Evolutionary conservation across 2,329 filamentous ascomycete genomes (phyloP).

Genomic region (Onygenales sp.): DNA sequence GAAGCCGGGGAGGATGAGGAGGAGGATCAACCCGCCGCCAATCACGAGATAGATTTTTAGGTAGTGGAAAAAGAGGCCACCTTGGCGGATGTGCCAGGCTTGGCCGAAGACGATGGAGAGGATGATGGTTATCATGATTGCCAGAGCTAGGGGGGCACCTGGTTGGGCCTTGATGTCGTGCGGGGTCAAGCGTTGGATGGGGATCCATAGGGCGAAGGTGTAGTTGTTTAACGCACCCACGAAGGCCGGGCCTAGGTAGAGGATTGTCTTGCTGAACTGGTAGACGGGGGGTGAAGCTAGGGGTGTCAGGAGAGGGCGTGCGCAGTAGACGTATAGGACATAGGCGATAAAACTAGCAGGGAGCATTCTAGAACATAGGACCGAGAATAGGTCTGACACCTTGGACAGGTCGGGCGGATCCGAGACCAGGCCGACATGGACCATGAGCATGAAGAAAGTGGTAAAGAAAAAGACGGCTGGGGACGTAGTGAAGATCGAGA

Average conservation of each 20-base stretch:
- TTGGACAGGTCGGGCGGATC: conserved; percentile 66
- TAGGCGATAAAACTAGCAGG: conserved; percentile 81
- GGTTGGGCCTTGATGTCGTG: conserved; percentile 85
- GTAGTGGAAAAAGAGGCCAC: conserved; percentile 69
- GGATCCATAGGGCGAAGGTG: conserved; percentile 79
- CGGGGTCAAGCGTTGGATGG: conserved; percentile 80
- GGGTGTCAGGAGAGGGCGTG: conserved; percentile 59
- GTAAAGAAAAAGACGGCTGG: conserved; percentile 77
- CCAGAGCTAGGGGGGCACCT: conserved; percentile 73
- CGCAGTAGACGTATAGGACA: conserved; percentile 77
- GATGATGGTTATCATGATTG: conserved; percentile 65
- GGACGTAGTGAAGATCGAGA: conserved; percentile 75
- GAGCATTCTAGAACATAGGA: conserved; percentile 69
- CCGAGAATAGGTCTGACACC: conserved; percentile 64
- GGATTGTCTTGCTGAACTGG: conserved; percentile 78
- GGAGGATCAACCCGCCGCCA: conserved; percentile 55
- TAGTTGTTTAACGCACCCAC: conserved; percentile 89
- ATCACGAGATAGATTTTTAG: conserved; percentile 69
- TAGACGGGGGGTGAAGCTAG: conserved; percentile 52
- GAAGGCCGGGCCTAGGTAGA: conserved; percentile 88
- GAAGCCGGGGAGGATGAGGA: conserved; percentile 64
- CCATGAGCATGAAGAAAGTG: conserved; percentile 72
- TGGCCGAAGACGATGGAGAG: conserved; percentile 62
- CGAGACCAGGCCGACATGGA: conserved; percentile 80
- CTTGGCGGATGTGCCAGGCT: conserved; percentile 75